Base-by-base conservation (phyloP, 1,284 basidiomycete species). In the Ganoderma sinense region DNA sequence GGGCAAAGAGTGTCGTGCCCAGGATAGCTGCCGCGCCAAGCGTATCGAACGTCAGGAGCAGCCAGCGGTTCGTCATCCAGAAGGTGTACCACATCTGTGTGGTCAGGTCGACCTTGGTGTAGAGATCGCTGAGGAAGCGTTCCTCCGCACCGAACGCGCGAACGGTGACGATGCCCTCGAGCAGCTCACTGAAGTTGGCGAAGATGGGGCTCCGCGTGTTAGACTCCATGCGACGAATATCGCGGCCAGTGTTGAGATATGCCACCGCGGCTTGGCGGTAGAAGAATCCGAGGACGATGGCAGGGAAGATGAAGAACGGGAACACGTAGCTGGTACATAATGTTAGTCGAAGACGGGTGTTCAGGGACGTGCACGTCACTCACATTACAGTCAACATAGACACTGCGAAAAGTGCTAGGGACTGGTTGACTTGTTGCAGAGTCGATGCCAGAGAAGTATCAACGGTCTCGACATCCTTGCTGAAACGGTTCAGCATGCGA, bases 81-180 rank as follows among this genome's bases (percentile, higher is more conserved):
- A 91, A 91, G 23, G 82, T 84, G 75, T 92, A 92, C 89, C 89
- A 91, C 91, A 92, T 91, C 89, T 89, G 87, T 0, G 88, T 92
- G 1, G 90, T 91, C 26, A 84, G 76, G 75, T 93, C 90, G 61
- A 93, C 85, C 77, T 90, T 92, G 4, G 69, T 77, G 77, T 92
- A 93, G 41, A 96, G 82, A 62, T 87, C 85, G 66, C 93, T 86
- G 75, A 96, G 85, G 84, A 97, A 97, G n/a, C 88, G 84, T 51
- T 84, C 83, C 76, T 97, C 95, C 1, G 91, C 93, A 11, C 92
- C 93, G 81, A 97, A 98, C 0, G 96, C 97, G 62, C 96, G 89
- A 48, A 97, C 94, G n/a, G 93, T 92, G 58, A 94, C 87, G 62
- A 96, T 91, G 26, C 94, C 94, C 69, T 90, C 89, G 45, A 96